Conservation (phyloP, 108 stramenopile genomes). For the Nitzschia inconspicua region DNA sequence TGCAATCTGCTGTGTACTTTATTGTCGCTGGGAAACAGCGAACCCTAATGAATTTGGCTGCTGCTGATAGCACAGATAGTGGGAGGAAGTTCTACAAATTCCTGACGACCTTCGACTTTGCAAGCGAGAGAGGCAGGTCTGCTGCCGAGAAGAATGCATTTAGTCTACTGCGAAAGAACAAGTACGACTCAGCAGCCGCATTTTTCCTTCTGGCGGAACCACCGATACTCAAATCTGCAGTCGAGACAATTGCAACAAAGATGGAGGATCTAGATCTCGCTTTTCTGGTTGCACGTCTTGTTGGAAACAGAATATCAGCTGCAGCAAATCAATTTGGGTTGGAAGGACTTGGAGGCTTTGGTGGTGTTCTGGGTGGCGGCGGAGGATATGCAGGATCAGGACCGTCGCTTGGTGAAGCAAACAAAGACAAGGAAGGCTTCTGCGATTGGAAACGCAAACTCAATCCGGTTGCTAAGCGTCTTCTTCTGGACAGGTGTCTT, state of each 20-base stretch:
- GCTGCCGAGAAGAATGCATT: conserved; percentile 88
- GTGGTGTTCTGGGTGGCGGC: conserved; percentile 64
- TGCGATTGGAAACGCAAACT: conserved; percentile 55
- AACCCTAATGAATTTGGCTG: conserved; percentile 66
- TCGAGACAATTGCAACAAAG: conserved; percentile 70
- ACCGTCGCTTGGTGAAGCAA: neutral
- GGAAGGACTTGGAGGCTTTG: conserved; percentile 33
- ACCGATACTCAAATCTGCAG: conserved; percentile 70
- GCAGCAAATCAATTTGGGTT: neutral
- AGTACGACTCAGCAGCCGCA: conserved; percentile 65
- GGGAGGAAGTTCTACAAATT: conserved; percentile 82
- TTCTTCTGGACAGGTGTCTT: conserved; percentile 29
- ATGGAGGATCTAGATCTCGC: conserved; percentile 75
- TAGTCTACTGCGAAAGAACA: conserved; percentile 72
- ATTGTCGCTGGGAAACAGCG: conserved; percentile 65
- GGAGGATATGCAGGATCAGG: conserved; percentile 67
- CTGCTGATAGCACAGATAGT: conserved; percentile 62
- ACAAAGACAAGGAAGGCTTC: conserved; percentile 40
- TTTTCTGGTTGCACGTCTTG: conserved; percentile 71
- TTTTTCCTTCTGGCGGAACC: conserved; percentile 85
- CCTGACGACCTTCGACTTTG: conserved; percentile 62
- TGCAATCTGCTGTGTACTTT: conserved; percentile 78
- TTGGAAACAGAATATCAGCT: conserved; percentile 34
- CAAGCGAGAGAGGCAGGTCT: conserved; percentile 59
- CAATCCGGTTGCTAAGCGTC: conserved; percentile 24